A percentile compares a stretch with the other conserved stretches of the same genome.
Conservation (phyloP, 208 protist species). For the Histomonas meleagridis region DNA sequence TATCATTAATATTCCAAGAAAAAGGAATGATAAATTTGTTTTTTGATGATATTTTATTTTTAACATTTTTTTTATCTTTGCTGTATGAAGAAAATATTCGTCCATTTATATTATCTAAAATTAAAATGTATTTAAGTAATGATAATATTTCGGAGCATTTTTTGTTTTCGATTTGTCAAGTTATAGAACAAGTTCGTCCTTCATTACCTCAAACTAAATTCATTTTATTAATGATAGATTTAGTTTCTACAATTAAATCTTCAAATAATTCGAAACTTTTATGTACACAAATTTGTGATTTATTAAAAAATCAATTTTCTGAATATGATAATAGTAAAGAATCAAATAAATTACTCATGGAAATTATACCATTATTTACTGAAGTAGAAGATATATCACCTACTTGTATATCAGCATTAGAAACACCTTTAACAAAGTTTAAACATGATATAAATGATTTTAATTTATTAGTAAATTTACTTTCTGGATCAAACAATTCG, state of each 20-base stretch:
- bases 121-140: neutral
- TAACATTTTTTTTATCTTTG: neutral
- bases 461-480: neutral
- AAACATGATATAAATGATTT: neutral
- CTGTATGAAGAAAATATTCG: neutral
- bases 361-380: too few species aligned
- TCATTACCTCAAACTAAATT: neutral
- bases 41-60: neutral
- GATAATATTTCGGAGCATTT: neutral
- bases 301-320: neutral
- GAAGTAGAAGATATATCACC: neutral
- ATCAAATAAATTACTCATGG: too few species aligned
- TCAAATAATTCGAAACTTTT: neutral
- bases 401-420: neutral
- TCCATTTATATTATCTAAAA: neutral
- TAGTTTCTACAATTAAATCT: neutral
- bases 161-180: neutral
- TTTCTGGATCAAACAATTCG: neutral
- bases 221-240: neutral
- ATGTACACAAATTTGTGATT: neutral
- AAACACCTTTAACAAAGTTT: neutral
- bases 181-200: neutral
- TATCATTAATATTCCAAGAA: neutral
- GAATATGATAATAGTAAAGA: too few species aligned
- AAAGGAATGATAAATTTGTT: neutral